Percentiles rank a stretch among this genome's conserved stretches.
These are phyloP conservation scores for Novymonas esmeraldas DNA, from an alignment of 208 protist genomes.

Conservation along the genomic window DNA sequence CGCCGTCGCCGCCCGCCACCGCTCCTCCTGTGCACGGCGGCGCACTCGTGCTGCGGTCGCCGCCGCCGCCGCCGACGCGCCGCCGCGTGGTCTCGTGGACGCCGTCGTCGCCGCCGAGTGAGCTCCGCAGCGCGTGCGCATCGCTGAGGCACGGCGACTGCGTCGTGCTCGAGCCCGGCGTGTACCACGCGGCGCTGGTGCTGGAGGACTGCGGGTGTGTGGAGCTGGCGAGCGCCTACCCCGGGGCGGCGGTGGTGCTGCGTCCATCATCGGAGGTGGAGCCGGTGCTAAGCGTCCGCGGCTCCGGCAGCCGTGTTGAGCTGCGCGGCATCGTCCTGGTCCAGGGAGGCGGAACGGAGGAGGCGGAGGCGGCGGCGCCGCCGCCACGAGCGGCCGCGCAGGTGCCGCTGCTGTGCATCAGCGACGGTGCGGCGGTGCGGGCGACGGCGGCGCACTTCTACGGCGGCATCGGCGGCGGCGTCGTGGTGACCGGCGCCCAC, in stretches of 20 bases:
- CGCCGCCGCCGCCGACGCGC: neutral
- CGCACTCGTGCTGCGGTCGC: neutral
- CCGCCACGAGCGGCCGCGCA: neutral
- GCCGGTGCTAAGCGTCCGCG: conserved; percentile 55
- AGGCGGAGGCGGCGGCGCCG: neutral
- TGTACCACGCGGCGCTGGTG: conserved; percentile 60
- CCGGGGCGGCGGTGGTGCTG: conserved; percentile 68
- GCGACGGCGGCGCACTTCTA: conserved; percentile 75
- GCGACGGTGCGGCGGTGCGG: conserved; percentile 36
- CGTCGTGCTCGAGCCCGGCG: conserved; percentile 54
- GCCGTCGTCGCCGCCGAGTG: conserved; percentile 3
- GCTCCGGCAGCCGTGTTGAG: conserved; percentile 27
- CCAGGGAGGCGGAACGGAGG: conserved; percentile 10
- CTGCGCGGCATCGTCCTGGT: conserved; percentile 68
- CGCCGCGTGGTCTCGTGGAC: conserved; percentile 21
- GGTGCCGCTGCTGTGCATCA: conserved; percentile 40
- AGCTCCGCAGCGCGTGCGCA: conserved; percentile 4
- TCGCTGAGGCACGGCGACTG: conserved; percentile 28
- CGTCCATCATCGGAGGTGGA: conserved; percentile 38
- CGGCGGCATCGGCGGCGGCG: conserved; percentile 44
- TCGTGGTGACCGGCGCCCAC: conserved; percentile 34
- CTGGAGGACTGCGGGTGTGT: conserved; percentile 42
- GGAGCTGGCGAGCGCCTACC: conserved; percentile 50
- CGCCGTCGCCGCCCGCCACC: neutral
- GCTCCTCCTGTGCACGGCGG: conserved; percentile 9